Percentiles rank a stretch among this genome's conserved stretches.
These are phyloP conservation scores for Rhinocladiella mackenziei DNA, from an alignment of 2,329 filamentous ascomycete genomes.

Conservation along the genomic window DNA sequence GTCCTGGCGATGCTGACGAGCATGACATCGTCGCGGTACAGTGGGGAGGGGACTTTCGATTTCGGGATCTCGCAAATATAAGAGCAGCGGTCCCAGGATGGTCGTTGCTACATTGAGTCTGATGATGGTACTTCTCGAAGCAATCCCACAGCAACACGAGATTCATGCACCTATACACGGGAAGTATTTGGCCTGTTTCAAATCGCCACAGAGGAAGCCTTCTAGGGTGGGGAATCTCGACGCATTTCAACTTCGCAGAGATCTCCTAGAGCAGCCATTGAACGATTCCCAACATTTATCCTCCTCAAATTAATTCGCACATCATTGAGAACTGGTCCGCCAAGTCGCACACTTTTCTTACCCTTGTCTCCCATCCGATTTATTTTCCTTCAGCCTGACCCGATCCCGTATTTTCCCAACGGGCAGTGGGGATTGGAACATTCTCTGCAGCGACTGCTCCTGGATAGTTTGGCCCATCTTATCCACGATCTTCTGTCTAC, in stretches of 20 bases:
- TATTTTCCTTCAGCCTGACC: background rate
- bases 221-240: background rate
- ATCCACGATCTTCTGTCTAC: too few relatives aligned
- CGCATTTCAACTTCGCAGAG: too few relatives aligned
- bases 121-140: too few relatives aligned
- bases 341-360: too few relatives aligned
- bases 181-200: too few relatives aligned
- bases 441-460: background rate
- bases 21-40: too few relatives aligned
- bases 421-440: background rate
- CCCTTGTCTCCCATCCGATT: too few relatives aligned
- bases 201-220: background rate
- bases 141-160: background rate
- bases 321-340: too few relatives aligned
- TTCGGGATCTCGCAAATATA: constrained; percentile 6
- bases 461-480: background rate
- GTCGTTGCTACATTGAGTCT: background rate
- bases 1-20: too few relatives aligned
- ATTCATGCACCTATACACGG: too few relatives aligned
- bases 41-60: too few relatives aligned
- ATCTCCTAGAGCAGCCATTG: too few relatives aligned
- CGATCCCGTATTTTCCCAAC: background rate
- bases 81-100: background rate
- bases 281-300: background rate
- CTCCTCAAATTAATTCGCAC: background rate